Evolutionary conservation across 441 rosid species (phyloP), one percentile per base, ranked within the genome.

Genomic region (Euphorbia neoarborescens): DNA sequence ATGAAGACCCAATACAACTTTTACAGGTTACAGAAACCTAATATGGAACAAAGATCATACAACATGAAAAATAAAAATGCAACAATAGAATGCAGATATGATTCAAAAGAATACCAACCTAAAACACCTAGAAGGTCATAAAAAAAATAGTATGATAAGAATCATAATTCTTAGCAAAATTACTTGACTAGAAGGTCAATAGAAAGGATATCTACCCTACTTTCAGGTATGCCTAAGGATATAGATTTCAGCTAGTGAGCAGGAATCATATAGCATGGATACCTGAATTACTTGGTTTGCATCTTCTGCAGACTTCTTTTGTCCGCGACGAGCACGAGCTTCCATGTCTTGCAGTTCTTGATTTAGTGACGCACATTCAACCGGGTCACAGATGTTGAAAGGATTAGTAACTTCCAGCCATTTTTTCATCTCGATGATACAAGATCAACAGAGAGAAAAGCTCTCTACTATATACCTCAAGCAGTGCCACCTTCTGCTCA

Each of bases 331-430:
- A 73, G 85, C 84, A 70, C 88, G 94, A 77, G 83, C 84, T 82
- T 90, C 96, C 95, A 88, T 85, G 74, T 95, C 97, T 75, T 95
- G 97, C 77, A 95, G 82, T 84, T 95, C 99, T 89, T 95, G 99
- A 80, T 84, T 90, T 70, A 90, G 75, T 57, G 98, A 83, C 65
- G 95, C 80, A 76, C 87, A 90, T 82, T 92, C 99, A 63, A 87
- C 92, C 99, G 92, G 83, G 79, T 71, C 24, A 64, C 72, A 80
- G 38, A 60, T 34, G 44, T 62, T 75, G 70, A 59, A 77, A 72
- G 69, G 72, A 56, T 73, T 68, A 62, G 40, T 12, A 48, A 44
- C 44, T 46, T 46, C 14, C 7, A 62, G 61, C 61, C 61, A 69
- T 2, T 27, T 22, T 46, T 24, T 27, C 10, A 0, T 44, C 34